These are phyloP conservation scores for Fusarium lyarnte DNA, from an alignment of 2,329 filamentous ascomycete species.

Conservation along the genomic window DNA sequence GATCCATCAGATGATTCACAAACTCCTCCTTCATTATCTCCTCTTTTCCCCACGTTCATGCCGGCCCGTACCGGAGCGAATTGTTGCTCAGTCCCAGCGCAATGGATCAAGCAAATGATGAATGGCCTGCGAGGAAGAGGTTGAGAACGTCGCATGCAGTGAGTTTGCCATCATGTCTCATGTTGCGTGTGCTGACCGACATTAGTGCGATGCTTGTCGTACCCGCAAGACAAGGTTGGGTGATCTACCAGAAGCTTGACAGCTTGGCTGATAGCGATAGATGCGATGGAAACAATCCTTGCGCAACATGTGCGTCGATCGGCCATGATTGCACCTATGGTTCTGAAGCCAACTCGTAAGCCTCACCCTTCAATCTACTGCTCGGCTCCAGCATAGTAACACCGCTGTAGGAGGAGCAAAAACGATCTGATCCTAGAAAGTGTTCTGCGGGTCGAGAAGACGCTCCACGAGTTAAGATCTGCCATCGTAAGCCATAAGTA, in stretches of 20 bases:
- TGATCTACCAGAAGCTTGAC: background rate
- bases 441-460: conserved; percentile 58
- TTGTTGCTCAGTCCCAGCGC: conserved; percentile 14
- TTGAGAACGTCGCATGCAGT: conserved; percentile 56
- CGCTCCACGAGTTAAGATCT: conserved; percentile 56
- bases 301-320: conserved; percentile 50
- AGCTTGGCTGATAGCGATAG: conserved; percentile 42
- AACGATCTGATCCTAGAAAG: conserved; percentile 62
- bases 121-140: conserved; percentile 52
- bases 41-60: conserved; percentile 30
- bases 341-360: conserved; percentile 56
- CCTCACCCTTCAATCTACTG: background rate
- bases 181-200: background rate
- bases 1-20: conserved; percentile 12
- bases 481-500: conserved; percentile 47
- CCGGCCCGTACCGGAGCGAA: conserved; percentile 49
- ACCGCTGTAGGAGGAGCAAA: conserved; percentile 54
- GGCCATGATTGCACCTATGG: conserved; percentile 55
- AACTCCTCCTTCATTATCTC: conserved; percentile 23
- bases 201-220: conserved; percentile 59
- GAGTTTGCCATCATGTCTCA: conserved; percentile 22
- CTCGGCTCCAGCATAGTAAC: background rate
- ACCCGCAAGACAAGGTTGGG: conserved; percentile 58
- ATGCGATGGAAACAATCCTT: conserved; percentile 60
- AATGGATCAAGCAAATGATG: conserved; percentile 42